Percentiles rank a stretch among this genome's conserved stretches.
These are phyloP conservation scores for Corchorus capsularis DNA, from an alignment of 345 rosid species.

Conservation along the genomic window DNA sequence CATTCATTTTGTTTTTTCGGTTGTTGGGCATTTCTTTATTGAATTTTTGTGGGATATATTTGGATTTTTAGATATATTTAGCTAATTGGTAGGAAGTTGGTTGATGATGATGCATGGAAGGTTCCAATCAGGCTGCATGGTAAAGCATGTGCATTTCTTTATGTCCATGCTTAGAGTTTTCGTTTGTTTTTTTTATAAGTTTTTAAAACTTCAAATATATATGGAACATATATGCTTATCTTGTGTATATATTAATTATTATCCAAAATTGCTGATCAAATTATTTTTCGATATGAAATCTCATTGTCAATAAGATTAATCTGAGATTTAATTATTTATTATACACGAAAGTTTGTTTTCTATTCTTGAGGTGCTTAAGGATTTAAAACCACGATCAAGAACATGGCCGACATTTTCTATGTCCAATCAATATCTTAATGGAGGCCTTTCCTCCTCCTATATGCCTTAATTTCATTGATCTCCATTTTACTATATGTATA, in stretches of 20 bases:
- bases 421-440: neutral
- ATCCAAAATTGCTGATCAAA: neutral
- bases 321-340: neutral
- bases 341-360: too few species aligned
- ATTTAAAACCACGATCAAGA: neutral
- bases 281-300: neutral
- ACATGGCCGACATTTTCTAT: neutral
- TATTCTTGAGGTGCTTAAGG: too few species aligned
- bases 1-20: conserved; percentile 15
- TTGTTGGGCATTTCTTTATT: conserved; percentile 14
- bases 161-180: conserved; percentile 5
- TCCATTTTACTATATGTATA: too few species aligned
- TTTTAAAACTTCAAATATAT: neutral
- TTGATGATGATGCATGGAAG: conserved; percentile 5
- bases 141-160: conserved; percentile 18
- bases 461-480: neutral
- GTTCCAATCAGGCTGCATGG: conserved; percentile 14
- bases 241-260: too few species aligned
- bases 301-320: neutral
- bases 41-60: neutral
- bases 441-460: neutral
- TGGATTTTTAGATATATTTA: neutral
- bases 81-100: neutral
- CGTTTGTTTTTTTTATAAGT: neutral
- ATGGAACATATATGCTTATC: neutral